These are phyloP conservation scores for Tillandsia leiboldiana DNA, from an alignment of 176 grass and related monocot genomes.

Conservation along the genomic window DNA sequence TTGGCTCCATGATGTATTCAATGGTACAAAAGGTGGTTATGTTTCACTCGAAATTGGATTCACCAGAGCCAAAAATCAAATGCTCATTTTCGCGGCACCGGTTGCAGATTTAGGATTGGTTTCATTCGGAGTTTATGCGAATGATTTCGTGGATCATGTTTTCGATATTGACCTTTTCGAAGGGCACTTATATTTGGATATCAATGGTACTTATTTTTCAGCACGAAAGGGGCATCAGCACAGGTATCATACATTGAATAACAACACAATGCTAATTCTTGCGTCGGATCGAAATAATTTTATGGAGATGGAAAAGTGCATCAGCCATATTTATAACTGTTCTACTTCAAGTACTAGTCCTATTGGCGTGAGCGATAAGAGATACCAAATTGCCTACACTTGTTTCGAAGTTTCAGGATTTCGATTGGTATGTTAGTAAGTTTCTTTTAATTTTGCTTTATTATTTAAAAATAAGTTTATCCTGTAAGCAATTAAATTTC, in stretches of 20 bases:
- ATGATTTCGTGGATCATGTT: neutral
- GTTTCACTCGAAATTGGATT: constrained; percentile 13
- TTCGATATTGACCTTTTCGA: neutral
- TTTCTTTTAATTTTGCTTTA: neutral
- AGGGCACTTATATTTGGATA: neutral
- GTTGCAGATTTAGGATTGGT: neutral
- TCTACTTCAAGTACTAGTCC: neutral
- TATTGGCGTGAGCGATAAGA: neutral
- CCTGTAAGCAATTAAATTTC: neutral
- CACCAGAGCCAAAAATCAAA: neutral
- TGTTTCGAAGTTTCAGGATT: neutral
- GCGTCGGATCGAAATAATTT: neutral
- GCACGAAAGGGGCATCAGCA: neutral
- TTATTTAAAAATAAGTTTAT: neutral
- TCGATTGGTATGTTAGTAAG: neutral
- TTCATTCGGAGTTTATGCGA: neutral
- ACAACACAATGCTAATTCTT: neutral
- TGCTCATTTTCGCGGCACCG: neutral
- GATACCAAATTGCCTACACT: neutral
- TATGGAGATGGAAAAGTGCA: too few species aligned
- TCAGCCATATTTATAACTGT: neutral
- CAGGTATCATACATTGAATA: neutral
- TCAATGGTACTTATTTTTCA: neutral
- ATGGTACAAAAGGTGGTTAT: neutral
- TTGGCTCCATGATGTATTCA: neutral